Evolutionary conservation across 345 rosid species (phyloP).

Genomic region (Cardamine chenopodiifolia): DNA sequence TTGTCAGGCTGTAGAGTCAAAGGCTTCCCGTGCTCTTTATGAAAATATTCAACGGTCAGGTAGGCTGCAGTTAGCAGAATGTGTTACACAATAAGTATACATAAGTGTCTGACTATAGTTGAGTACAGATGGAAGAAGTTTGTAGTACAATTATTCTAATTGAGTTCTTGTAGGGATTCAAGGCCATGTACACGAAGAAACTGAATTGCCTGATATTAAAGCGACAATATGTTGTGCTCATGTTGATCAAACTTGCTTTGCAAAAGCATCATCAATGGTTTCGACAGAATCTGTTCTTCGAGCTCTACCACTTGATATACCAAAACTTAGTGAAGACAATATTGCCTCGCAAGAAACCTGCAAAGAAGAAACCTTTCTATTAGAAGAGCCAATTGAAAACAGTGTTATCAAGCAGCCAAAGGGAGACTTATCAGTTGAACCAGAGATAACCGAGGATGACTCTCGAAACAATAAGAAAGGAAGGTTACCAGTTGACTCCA

Average conservation of each 20-base stretch:
- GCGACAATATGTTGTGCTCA: conserved; percentile 27
- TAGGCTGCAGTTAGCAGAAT: conserved; percentile 33
- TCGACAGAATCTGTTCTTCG: conserved; percentile 43
- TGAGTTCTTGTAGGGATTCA: conserved; percentile 48
- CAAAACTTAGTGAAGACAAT: conserved; percentile 41
- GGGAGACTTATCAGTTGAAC: conserved; percentile 43
- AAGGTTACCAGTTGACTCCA: conserved; percentile 46
- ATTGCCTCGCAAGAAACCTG: conserved; percentile 33
- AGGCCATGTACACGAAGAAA: conserved; percentile 37
- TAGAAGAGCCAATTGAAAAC: conserved; percentile 43
- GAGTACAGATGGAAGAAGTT: conserved; percentile 5
- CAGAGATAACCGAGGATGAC: conserved; percentile 47
- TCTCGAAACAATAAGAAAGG: conserved; percentile 45
- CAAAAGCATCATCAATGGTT: conserved; percentile 45
- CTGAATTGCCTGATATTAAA: conserved; percentile 34
- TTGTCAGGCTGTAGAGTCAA: conserved; percentile 43
- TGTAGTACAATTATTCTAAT: background rate
- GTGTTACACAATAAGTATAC: background rate
- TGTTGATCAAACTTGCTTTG: conserved; percentile 42
- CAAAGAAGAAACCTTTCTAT: conserved; percentile 46
- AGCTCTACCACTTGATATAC: conserved; percentile 36
- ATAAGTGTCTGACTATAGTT: background rate
- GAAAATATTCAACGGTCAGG: conserved; percentile 52
- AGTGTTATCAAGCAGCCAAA: conserved; percentile 43
- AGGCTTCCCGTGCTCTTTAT: conserved; percentile 38